Evolutionary conservation across 2,329 filamentous ascomycete species (phyloP), one percentile per base, ranked within the genome.

Genomic region (Neocucurbitaria cava): DNA sequence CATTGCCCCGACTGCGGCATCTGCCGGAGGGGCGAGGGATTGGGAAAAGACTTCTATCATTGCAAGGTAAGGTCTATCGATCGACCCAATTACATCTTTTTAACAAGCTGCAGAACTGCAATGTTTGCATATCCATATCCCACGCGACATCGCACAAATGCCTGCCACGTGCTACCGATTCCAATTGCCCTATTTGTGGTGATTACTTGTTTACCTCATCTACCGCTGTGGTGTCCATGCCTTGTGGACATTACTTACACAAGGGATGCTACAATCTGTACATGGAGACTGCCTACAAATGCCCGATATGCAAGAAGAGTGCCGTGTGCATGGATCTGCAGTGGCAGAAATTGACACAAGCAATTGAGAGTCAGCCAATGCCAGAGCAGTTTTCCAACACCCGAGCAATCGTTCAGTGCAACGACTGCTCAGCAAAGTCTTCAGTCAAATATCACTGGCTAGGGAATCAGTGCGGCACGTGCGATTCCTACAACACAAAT

Each of bases 251-350:
- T 74, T 96, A 94, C 70, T 96, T 99, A 72, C 95, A 99, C 76
- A 88, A 90, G 67, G 86, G 86, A 54, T 99, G 95, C 77, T 95
- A 96, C 70, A 86, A 91, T 41, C 86, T 95, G 65, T 90, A 96
- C 72, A 93, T 96, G 81, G 88, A 89, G 66, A 88, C 87, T 3
- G 96, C 93, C 5, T 99, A 98, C 79, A 96, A 94, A 70, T 99
- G 95, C 69, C 95, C 94, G 0, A 92, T 97, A 44, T 99, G 95
- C 83, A 96, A 89, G 78, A 96, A 95, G 76, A 96, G 91, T 61
- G 89, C 96, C n/a, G 87, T 92, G 62, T 98, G 98, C 71, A 99
- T 99, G 94, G 94, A 97, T 71, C 86, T 91, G 33, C 90, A 96
- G 65, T 99, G 98, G 79, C 88, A 92, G 44, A 95, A 95, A 64